A percentile compares a stretch with the other conserved stretches of the same genome.
These are phyloP conservation scores for Trichoderma guizhouense DNA, from an alignment of 2,329 filamentous ascomycete genomes.

Conservation along the genomic window DNA sequence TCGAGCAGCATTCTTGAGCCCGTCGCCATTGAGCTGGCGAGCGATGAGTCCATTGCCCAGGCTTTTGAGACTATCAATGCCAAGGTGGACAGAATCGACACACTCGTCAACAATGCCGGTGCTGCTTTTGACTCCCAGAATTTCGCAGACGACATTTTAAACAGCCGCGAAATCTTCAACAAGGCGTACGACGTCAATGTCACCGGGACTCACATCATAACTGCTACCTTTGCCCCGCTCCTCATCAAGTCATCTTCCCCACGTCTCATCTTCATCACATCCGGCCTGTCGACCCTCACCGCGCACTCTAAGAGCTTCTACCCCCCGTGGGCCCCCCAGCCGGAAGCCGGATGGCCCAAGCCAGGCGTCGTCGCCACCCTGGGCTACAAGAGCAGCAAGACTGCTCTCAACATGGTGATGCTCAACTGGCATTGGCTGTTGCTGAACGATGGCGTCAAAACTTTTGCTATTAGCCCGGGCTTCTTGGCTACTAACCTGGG, in stretches of 20 bases:
- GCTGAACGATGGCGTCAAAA: slow-evolving; percentile 48
- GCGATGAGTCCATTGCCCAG: slow-evolving; percentile 49
- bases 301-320: slow-evolving; percentile 29
- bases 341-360: slow-evolving; percentile 48
- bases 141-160: slow-evolving; percentile 24
- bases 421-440: slow-evolving; percentile 45
- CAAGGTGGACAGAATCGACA: slow-evolving; percentile 46
- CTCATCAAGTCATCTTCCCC: slow-evolving; percentile 42
- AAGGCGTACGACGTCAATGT: slow-evolving; percentile 50
- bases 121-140: slow-evolving; percentile 40
- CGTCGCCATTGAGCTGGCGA: slow-evolving; percentile 51
- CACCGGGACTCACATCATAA: slow-evolving; percentile 42
- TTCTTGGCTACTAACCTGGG: slow-evolving; percentile 46
- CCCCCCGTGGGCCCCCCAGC: slow-evolving; percentile 24
- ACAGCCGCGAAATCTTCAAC: slow-evolving; percentile 42
- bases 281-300: slow-evolving; percentile 39
- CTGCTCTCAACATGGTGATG: slow-evolving; percentile 31
- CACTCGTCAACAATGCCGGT: slow-evolving; percentile 56
- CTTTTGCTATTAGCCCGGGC: slow-evolving; percentile 47
- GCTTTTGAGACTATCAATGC: slow-evolving; percentile 42
- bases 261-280: slow-evolving; percentile 48
- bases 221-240: slow-evolving; percentile 40
- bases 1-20: slow-evolving; percentile 42
- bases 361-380: slow-evolving; percentile 38
- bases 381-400: slow-evolving; percentile 28